Evolutionary conservation across 305 asterid genomes (phyloP).

Genomic region (Ajuga reptans): DNA sequence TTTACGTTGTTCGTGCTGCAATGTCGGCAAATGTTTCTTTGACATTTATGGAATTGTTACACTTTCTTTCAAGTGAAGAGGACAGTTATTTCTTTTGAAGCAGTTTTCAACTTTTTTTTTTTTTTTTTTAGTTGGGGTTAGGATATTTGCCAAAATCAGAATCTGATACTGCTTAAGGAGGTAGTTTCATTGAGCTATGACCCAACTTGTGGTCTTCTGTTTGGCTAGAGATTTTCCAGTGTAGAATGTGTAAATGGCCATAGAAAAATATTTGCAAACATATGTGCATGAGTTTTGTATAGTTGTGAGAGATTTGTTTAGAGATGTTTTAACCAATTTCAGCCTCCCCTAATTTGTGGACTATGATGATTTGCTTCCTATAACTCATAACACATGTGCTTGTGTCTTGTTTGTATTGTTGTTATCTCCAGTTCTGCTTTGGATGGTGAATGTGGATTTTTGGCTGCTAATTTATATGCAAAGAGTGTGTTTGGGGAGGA

Average conservation of each 20-base stretch:
- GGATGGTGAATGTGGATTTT: constrained; percentile 96
- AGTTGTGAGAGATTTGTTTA: not conserved
- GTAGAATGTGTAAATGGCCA: not conserved
- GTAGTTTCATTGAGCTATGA: not conserved
- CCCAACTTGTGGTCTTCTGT: not conserved
- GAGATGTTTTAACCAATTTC: not conserved
- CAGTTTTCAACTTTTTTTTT: not conserved
- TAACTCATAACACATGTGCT: not conserved
- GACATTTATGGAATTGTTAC: not conserved
- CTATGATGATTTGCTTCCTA: not conserved
- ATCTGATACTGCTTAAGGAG: not conserved
- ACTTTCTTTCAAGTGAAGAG: not conserved
- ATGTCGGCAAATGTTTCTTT: not conserved
- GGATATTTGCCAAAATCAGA: not conserved
- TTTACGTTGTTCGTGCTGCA: not conserved
- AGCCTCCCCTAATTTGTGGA: not conserved
- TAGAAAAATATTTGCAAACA: not conserved
- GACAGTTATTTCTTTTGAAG: not conserved
- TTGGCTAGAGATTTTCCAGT: not conserved
- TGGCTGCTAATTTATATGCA: constrained; percentile 94
- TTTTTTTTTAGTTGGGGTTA: not conserved
- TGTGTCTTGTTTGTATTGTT: not conserved
- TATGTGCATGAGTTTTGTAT: not conserved
- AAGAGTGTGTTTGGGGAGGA: constrained; percentile 99
- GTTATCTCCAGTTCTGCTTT: constrained; percentile 75